Evolutionary conservation across 2,329 filamentous ascomycete genomes (phyloP).

Genomic region (Juglanconis sp.): DNA sequence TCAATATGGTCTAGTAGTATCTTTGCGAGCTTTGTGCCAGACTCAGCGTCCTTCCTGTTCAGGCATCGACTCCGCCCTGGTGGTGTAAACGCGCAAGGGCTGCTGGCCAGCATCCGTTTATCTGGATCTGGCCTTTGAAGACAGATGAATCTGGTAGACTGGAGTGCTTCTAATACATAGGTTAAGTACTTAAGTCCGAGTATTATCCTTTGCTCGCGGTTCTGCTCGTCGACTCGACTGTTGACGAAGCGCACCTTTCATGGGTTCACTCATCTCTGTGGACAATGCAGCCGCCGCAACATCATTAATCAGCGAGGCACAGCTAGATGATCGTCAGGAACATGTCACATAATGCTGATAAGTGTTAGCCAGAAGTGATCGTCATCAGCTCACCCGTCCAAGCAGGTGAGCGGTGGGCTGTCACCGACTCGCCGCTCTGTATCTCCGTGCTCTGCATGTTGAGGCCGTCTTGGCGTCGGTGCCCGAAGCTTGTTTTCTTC

Average conservation of each 20-base stretch:
- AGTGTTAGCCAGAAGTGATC: not conserved
- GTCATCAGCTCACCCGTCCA: slow-evolving; percentile 2
- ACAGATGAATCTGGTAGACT: not conserved
- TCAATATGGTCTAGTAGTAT: not conserved
- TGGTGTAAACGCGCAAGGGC: not conserved
- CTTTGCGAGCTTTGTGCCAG: not conserved
- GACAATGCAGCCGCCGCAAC: too few species aligned
- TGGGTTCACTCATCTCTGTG: too few species aligned
- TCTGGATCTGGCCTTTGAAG: not conserved
- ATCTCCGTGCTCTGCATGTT: not conserved
- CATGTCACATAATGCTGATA: not conserved
- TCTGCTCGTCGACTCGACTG: too few species aligned
- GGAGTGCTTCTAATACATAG: too few species aligned
- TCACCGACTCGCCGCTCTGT: not conserved
- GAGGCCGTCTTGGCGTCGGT: not conserved
- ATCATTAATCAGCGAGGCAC: not conserved
- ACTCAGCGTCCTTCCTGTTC: not conserved
- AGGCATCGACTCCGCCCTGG: not conserved
- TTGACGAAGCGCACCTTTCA: too few species aligned
- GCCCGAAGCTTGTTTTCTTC: slow-evolving; percentile 1
- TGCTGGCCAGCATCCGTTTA: not conserved
- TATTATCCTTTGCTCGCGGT: too few species aligned
- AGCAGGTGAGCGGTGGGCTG: not conserved
- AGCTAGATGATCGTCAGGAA: not conserved
- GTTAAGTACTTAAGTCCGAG: too few species aligned